Evolutionary conservation across 1,139 yeast species (phyloP).

Genomic region (Yamadazyma siamensis): DNA sequence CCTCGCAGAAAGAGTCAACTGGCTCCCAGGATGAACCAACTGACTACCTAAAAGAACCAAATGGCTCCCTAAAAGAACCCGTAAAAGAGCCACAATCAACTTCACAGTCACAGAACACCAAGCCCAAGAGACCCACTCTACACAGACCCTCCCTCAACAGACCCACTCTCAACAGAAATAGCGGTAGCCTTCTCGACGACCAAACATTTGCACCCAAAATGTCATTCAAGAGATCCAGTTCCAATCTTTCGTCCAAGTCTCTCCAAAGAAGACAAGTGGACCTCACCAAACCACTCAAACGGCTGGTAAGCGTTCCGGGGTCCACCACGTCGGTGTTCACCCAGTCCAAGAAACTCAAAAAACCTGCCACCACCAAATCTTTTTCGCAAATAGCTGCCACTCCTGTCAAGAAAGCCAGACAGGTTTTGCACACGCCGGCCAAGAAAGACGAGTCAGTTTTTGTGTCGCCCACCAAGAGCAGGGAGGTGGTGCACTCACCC

Average conservation of each 20-base stretch:
- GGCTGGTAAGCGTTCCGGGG: slow-evolving; percentile 10
- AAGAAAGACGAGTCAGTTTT: neutral
- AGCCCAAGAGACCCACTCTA: neutral
- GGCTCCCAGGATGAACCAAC: no score
- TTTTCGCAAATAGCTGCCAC: slow-evolving; percentile 16
- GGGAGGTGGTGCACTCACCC: neutral
- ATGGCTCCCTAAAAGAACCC: no score
- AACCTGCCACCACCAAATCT: slow-evolving; percentile 7
- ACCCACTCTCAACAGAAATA: slow-evolving; percentile 4
- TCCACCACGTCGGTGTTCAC: slow-evolving; percentile 7
- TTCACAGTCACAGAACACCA: slow-evolving; percentile 1
- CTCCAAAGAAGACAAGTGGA: slow-evolving; percentile 49
- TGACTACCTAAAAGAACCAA: no score
- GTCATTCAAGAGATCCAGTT: slow-evolving; percentile 38
- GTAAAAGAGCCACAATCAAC: no score
- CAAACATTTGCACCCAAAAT: slow-evolving; percentile 29
- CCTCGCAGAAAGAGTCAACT: no score
- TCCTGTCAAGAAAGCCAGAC: slow-evolving; percentile 10
- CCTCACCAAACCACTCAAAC: slow-evolving; percentile 16
- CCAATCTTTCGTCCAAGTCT: slow-evolving; percentile 39
- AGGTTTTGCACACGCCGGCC: neutral
- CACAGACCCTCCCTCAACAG: no score
- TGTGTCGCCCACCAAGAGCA: neutral
- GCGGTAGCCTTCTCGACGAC: slow-evolving; percentile 12
- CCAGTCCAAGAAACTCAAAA: slow-evolving; percentile 7